Base-by-base conservation (phyloP, 2,329 filamentous ascomycete species). In the Ascosphaera apis region DNA sequence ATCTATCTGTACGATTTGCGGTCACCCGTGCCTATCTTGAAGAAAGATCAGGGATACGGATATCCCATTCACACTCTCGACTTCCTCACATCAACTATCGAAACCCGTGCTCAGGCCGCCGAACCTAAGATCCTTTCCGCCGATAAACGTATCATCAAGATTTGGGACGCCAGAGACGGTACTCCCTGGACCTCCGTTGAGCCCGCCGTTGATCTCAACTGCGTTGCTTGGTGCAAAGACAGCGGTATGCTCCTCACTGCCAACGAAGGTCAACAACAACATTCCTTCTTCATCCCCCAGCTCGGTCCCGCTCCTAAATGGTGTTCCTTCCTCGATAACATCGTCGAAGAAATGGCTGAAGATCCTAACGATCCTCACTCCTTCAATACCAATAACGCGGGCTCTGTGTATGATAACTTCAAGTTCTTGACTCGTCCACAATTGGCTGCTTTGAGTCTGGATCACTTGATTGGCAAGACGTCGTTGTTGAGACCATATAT, bases 291-390 rank as follows among this genome's bases (percentile, higher is more conserved):
- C 53, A 79, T 95, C 36, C 86, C 86, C 2, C 82, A 91, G 49
- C 68, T 95, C 15, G 88, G 88, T 1, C 82, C 86, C 0, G 84
- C 88, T 1, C 91, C 88, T 1, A 81, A 72, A 48, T 98, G 88
- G 88, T 95, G 88, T 52, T 75, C 79, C 2, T 95, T 95, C 69
- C 62, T 98, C 42, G 91, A 98, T 57, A 93, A 91, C 48, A 72
- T 98, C 48, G 88, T 95, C 7, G 88, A 98, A 60, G 91, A 98
- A 56, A 93, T 98, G 82, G 86, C 86, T 6, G 86, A 95, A 51
- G 69, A 75, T 45, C 62, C 63, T 6, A 68, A 71, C 46, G 72
- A 76, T 47, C 72, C 72, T 3, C 66, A 68, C 36, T 56, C 60
- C 8, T 64, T 60, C 46, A 54, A 47, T 37, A 48, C 50, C 17